phyloP scores from a whole-genome alignment of 2,329 filamentous ascomycete genomes.

The Microdochium trichocladiopsis region DNA sequence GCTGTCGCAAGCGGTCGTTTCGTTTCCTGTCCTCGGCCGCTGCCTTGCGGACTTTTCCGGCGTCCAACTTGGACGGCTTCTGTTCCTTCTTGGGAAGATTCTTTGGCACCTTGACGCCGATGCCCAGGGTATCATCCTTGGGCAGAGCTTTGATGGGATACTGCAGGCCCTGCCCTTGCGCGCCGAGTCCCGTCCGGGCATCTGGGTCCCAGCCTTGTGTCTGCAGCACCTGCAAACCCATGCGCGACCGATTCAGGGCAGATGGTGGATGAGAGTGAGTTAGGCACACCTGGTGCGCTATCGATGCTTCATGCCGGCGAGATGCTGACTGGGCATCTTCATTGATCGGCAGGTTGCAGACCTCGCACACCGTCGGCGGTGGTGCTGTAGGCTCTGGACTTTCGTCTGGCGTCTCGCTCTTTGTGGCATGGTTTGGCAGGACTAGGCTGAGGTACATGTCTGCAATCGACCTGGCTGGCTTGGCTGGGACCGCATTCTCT shows the following conservation, averaged over 20 bases:
- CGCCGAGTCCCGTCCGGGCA: conserved; percentile 63
- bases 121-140: conserved; percentile 69
- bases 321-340: conserved; percentile 1
- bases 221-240: conserved; percentile 60
- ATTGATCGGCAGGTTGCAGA: conserved; percentile 52
- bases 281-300: conserved; percentile 66
- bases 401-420: neutral
- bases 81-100: conserved; percentile 29
- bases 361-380: conserved; percentile 35
- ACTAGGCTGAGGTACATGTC: conserved; percentile 64
- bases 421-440: conserved; percentile 32
- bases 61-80: conserved; percentile 49
- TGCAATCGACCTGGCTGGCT: conserved; percentile 29
- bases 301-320: conserved; percentile 48
- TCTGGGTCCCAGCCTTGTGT: conserved; percentile 72
- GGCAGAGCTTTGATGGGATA: conserved; percentile 65
- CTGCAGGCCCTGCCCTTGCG: conserved; percentile 62
- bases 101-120: conserved; percentile 49
- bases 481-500: conserved; percentile 11
- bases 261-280: conserved; percentile 67
- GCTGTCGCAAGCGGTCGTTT: conserved; percentile 55
- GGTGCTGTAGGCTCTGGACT: neutral
- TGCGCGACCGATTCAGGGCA: conserved; percentile 60
- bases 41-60: conserved; percentile 60
- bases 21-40: conserved; percentile 56